Percentiles rank a stretch among this genome's conserved stretches.
Evolutionary conservation across 305 asterid genomes (phyloP).

Genomic region (Andrographis paniculata): DNA sequence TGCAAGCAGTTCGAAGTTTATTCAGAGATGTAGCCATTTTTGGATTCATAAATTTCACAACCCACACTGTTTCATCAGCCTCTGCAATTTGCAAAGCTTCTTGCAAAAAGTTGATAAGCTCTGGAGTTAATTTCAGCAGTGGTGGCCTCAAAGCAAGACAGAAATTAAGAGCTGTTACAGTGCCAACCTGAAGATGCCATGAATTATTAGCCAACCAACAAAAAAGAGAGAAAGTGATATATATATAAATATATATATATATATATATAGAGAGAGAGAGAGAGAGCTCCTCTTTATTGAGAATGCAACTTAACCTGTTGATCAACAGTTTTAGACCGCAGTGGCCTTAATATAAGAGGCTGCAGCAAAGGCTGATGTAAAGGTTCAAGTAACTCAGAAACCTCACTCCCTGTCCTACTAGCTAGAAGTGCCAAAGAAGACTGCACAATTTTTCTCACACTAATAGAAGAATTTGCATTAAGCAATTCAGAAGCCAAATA

Average conservation of each 20-base stretch:
- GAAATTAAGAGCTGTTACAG: slow-evolving; percentile 93
- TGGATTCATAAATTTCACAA: slow-evolving; percentile 87
- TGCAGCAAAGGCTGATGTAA: slow-evolving; percentile 90
- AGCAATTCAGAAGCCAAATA: slow-evolving; percentile 89
- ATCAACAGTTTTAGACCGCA: slow-evolving; percentile 93
- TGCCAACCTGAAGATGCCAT: slow-evolving; percentile 67
- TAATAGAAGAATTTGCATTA: slow-evolving; percentile 77
- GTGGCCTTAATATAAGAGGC: slow-evolving; percentile 85
- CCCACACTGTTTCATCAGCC: slow-evolving; percentile 93
- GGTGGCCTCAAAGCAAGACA: slow-evolving; percentile 99
- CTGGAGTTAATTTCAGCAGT: slow-evolving; percentile 90
- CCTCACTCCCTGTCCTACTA: slow-evolving; percentile 99
- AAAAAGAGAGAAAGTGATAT: slow-evolving; percentile 1
- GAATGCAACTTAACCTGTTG: slow-evolving; percentile 67
- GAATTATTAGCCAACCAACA: slow-evolving; percentile 19
- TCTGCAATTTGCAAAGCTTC: slow-evolving; percentile 98
- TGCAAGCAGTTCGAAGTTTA: slow-evolving; percentile 96
- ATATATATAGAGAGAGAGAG: no score
- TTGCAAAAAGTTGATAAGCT: slow-evolving; percentile 85
- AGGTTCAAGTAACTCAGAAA: slow-evolving; percentile 96
- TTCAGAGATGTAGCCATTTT: slow-evolving; percentile 80
- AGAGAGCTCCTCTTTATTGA: slow-evolving; percentile 15
- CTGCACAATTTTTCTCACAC: slow-evolving; percentile 91
- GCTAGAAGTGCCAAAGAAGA: slow-evolving; percentile 98
- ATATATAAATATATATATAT: neutral